Conservation (phyloP, 2,329 filamentous ascomycete species). For the Colletotrichum tropicicola region DNA sequence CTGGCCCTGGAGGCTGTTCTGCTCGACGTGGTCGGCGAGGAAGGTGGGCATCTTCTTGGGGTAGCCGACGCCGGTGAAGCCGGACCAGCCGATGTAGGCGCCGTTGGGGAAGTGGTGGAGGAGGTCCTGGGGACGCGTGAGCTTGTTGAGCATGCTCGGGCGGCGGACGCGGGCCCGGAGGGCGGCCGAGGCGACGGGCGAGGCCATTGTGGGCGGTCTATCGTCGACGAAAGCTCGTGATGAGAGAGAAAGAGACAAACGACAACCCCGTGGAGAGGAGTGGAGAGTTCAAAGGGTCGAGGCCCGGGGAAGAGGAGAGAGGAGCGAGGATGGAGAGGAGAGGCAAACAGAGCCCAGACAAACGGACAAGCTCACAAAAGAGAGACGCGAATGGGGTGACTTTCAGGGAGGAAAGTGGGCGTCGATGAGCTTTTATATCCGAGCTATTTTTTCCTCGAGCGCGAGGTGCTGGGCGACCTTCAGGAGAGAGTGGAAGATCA, state of each 20-base stretch:
- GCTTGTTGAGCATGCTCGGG: conserved; percentile 81
- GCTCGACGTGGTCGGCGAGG: conserved; percentile 88
- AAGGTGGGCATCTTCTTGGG: conserved; percentile 88
- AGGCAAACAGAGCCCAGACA: neutral
- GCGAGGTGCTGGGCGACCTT: neutral
- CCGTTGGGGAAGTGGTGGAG: conserved; percentile 84
- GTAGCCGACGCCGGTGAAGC: conserved; percentile 90
- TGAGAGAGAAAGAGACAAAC: neutral
- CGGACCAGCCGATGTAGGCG: conserved; percentile 90
- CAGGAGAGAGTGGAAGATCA: conserved; percentile 17
- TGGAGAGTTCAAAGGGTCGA: conserved; percentile 7
- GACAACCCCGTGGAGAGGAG: neutral
- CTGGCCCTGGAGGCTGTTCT: conserved; percentile 84
- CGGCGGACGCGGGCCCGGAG: conserved; percentile 80
- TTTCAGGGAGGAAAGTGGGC: conserved; percentile 2
- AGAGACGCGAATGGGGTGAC: neutral
- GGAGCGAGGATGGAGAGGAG: neutral
- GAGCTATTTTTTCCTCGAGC: neutral
- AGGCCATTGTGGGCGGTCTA: conserved; percentile 50
- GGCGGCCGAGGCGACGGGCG: conserved; percentile 71
- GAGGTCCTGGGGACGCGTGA: conserved; percentile 81
- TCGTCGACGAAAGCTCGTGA: too few relatives aligned
- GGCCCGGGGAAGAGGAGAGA: conserved; percentile 6
- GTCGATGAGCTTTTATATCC: conserved; percentile 10
- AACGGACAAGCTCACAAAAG: neutral